These are phyloP conservation scores for Mycena vitilis DNA, from an alignment of 768 basidiomycete genomes.

Conservation along the genomic window DNA sequence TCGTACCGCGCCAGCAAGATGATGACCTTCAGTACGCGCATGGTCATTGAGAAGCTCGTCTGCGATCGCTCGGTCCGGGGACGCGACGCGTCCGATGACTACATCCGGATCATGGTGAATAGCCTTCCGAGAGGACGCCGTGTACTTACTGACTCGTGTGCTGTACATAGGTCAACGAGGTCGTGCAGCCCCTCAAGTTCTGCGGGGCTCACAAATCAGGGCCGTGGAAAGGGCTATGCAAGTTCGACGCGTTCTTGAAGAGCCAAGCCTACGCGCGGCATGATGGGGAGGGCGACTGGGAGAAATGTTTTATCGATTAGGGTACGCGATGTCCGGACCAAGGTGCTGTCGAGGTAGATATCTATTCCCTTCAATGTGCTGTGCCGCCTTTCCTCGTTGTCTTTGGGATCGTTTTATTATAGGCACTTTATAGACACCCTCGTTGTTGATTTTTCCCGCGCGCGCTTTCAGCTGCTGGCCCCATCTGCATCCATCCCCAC, in stretches of 20 bases:
- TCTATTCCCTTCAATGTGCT: not conserved
- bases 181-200: constrained; percentile 69
- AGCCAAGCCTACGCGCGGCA: constrained; percentile 77
- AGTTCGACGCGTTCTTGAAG: constrained; percentile 71
- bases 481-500: too few species aligned
- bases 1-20: constrained; percentile 69
- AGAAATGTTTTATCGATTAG: constrained; percentile 62
- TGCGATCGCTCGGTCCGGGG: constrained; percentile 49
- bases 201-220: constrained; percentile 57
- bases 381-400: too few species aligned
- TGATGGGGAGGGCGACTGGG: constrained; percentile 80
- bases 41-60: constrained; percentile 77
- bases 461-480: too few species aligned
- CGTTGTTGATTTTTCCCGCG: too few species aligned
- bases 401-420: too few species aligned
- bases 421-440: too few species aligned
- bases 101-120: constrained; percentile 74
- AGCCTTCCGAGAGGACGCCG: too few species aligned
- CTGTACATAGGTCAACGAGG: constrained; percentile 72
- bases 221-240: constrained; percentile 66
- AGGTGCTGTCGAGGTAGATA: not conserved
- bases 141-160: too few species aligned
- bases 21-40: constrained; percentile 78
- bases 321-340: not conserved
- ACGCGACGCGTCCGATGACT: constrained; percentile 45